Evolutionary conservation across 345 rosid genomes (phyloP), one percentile per base, ranked within the genome.

Genomic region (Eucalyptus curtisii): DNA sequence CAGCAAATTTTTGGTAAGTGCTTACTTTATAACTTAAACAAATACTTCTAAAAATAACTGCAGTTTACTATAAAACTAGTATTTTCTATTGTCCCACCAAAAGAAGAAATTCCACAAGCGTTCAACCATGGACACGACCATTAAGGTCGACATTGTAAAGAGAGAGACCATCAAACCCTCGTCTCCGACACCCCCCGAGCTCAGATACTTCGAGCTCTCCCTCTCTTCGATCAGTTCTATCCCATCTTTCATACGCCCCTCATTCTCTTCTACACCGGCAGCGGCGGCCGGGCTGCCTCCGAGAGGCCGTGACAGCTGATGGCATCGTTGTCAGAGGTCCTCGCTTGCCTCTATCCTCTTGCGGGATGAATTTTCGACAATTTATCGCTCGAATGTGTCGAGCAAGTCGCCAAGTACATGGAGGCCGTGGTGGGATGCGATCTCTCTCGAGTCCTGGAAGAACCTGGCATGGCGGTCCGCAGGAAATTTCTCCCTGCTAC

Each of bases 371-470:
- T 90, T 50, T 24, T 55, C 22, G 87, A 57, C 45, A 25, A 80
- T 48, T 6, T 40, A 3, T 42, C 33, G 59, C 89, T 91, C 37
- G 90, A 90, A 3, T 93, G 93, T 40, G 86, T 71, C 52, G 92
- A 91, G 49, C 64, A 88, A 2, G 91, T 93, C 3, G 90, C 64
- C 4, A 87, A 88, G 7, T 91, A 47, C 66, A 8, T 88, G 31
- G 92, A 91, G 89, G 89, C 94, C 11, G 55, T 17, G 48, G 88
- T 86, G 5, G 49, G 88, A 47, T 86, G 91, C 45, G 82, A 13
- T 15, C 85, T 91, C 13, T 24, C 40, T 15, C 42, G 40, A 66
- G 79, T 66, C 79, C 79, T 16, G 10, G 33, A 66, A 31, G 40
- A 31, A 66, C 79, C 42, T 66, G 79, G 31, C 40, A 7, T 3